phyloP scores from a whole-genome alignment of 768 basidiomycete species.

The Tylopilus intermedius region DNA sequence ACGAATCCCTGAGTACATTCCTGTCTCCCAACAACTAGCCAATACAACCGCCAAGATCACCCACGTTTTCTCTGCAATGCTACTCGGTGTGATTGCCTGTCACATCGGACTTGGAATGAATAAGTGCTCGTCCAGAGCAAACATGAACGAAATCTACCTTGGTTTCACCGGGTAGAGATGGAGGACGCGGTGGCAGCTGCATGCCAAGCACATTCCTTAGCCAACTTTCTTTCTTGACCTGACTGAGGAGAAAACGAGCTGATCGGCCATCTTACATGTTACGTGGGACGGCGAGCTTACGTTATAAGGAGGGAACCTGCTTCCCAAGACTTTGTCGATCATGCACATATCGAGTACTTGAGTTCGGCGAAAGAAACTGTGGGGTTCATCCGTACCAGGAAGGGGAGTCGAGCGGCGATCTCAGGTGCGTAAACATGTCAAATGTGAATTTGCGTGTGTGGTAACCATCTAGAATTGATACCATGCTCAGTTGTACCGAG shows the following conservation, averaged over 20 bases:
- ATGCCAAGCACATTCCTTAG: slow-evolving; percentile 12
- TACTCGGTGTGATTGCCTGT: slow-evolving; percentile 1
- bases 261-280: not conserved
- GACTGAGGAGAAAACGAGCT: not conserved
- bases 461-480: slow-evolving; percentile 47
- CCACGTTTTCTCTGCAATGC: not conserved
- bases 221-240: slow-evolving; percentile 26
- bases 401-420: slow-evolving; percentile 48
- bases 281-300: slow-evolving; percentile 8
- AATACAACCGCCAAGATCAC: slow-evolving; percentile 5
- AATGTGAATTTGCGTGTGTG: slow-evolving; percentile 73
- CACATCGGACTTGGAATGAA: slow-evolving; percentile 10
- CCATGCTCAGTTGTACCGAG: not conserved
- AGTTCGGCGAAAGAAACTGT: not conserved
- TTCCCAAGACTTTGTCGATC: slow-evolving; percentile 24
- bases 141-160: slow-evolving; percentile 5
- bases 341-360: slow-evolving; percentile 6
- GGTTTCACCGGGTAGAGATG: slow-evolving; percentile 3
- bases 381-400: slow-evolving; percentile 23
- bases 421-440: slow-evolving; percentile 72
- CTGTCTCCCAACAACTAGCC: slow-evolving; percentile 4
- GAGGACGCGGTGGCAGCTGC: slow-evolving; percentile 22
- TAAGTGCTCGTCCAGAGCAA: not conserved
- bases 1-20: not conserved
- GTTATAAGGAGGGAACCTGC: slow-evolving; percentile 28